These are phyloP conservation scores for Ophiocordyceps australis DNA, from an alignment of 2,329 filamentous ascomycete species.

Conservation along the genomic window DNA sequence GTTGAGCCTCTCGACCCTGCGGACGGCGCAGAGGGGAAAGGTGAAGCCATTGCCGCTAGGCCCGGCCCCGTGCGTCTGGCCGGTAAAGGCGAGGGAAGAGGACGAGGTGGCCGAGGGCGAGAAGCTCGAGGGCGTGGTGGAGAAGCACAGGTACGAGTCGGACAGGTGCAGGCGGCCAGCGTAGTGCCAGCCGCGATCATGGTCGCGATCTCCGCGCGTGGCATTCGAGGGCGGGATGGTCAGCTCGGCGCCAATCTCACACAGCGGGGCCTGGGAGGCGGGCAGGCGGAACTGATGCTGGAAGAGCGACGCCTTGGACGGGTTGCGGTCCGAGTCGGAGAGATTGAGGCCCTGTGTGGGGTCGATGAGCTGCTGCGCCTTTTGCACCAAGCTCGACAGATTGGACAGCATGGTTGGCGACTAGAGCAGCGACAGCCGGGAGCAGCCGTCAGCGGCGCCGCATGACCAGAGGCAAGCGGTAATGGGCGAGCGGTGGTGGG, in stretches of 20 bases:
- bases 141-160: constrained; percentile 92
- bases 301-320: constrained; percentile 84
- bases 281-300: constrained; percentile 93
- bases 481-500: too few species aligned
- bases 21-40: constrained; percentile 77
- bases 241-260: constrained; percentile 92
- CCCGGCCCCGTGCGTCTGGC: constrained; percentile 81
- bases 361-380: constrained; percentile 89
- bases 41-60: constrained; percentile 94
- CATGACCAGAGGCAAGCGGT: constrained; percentile 20
- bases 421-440: constrained; percentile 1
- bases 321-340: constrained; percentile 58
- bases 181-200: constrained; percentile 69
- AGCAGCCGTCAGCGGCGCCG: constrained; percentile 20
- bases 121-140: constrained; percentile 81
- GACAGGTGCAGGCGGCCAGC: constrained; percentile 84
- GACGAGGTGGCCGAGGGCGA: constrained; percentile 59
- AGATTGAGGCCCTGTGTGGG: constrained; percentile 61
- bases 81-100: constrained; percentile 71
- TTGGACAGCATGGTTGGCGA: constrained; percentile 34
- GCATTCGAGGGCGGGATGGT: constrained; percentile 62
- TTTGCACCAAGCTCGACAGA: constrained; percentile 71
- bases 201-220: constrained; percentile 52
- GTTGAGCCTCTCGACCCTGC: constrained; percentile 80
- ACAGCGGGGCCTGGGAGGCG: constrained; percentile 76